These are phyloP conservation scores for Suillus bovinus DNA, from an alignment of 768 basidiomycete genomes.

Conservation along the genomic window DNA sequence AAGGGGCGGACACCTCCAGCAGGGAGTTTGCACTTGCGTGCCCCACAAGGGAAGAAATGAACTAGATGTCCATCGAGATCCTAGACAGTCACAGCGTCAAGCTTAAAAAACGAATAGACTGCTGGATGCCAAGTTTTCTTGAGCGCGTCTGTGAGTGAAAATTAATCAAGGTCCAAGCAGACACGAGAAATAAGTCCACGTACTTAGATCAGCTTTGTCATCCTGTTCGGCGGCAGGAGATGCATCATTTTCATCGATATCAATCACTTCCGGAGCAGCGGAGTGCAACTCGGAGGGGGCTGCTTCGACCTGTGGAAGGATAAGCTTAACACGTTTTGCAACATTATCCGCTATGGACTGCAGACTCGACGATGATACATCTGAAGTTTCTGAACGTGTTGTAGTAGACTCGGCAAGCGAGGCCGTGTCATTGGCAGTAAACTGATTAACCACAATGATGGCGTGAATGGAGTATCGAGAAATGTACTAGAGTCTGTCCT, in stretches of 20 bases:
- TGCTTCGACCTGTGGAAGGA: not conserved
- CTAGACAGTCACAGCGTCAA: not conserved
- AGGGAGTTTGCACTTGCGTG: too few species aligned
- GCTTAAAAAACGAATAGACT: not conserved
- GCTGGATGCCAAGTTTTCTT: not conserved
- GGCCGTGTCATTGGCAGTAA: too few species aligned
- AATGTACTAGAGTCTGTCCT: too few species aligned
- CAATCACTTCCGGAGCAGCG: constrained; percentile 11
- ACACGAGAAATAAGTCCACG: not conserved
- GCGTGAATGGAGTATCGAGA: not conserved
- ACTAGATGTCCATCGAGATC: not conserved
- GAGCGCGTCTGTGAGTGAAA: not conserved
- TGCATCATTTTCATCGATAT: not conserved
- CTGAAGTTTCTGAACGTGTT: too few species aligned
- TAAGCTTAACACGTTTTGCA: not conserved
- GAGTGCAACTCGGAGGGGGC: not conserved
- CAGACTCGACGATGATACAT: not conserved
- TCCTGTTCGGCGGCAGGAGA: not conserved
- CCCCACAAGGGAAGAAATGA: too few species aligned
- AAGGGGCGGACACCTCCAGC: not conserved
- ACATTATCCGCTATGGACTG: not conserved
- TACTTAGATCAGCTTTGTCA: not conserved
- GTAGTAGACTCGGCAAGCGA: too few species aligned
- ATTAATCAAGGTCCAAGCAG: not conserved
- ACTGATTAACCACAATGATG: too few species aligned